Evolutionary conservation across 441 rosid genomes (phyloP), one percentile per base, ranked within the genome.

Genomic region (Eutrema salsugineum): DNA sequence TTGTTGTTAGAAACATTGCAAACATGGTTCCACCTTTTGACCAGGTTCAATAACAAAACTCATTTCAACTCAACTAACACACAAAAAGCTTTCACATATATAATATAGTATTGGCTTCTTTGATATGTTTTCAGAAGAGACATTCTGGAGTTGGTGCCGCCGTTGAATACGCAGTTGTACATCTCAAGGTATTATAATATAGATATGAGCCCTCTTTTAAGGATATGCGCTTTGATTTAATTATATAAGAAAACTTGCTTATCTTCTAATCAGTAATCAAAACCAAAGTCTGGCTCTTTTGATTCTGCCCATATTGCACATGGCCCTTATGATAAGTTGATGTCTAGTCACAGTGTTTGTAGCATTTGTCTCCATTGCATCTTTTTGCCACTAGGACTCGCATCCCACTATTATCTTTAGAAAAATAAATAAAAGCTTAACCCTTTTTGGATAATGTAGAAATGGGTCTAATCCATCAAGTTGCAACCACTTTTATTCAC

Each of bases 21-120:
- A 95, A 81, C 80, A 91, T 95, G 93, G 97, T 95, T 72, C 98
- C 99, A 43, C 96, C 98, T 19, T 92, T 57, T 42, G 92, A 91
- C 66, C 68, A 75, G 98, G 99, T 91, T 54, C 39, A 15, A 15
- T 54, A 30, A 30, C 11, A 12, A 53, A n/a, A 54, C 32, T 12
- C 59, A 54, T 54, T 11, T 54, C 39, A 27, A 28, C 36, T 27
- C 58, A 5, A 2, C 1, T 6, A 27, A 14, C 22, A 30, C 22
- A 30, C 59, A 30, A 54, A 28, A 8, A 30, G 20, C 8, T 15
- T 54, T 42, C 17, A 19, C 11, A 61, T 22, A 16, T 24, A 5
- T 30, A 30, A 6, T 30, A 30, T 30, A 42, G n/a, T 27, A 53
- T 49, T 12, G 22, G 5, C 6, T 28, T 53, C 32, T 35, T 5